Percentiles rank a stretch among this genome's conserved stretches.
Conservation (phyloP, 441 rosid species). For the Euphorbia schlechtendalii region DNA sequence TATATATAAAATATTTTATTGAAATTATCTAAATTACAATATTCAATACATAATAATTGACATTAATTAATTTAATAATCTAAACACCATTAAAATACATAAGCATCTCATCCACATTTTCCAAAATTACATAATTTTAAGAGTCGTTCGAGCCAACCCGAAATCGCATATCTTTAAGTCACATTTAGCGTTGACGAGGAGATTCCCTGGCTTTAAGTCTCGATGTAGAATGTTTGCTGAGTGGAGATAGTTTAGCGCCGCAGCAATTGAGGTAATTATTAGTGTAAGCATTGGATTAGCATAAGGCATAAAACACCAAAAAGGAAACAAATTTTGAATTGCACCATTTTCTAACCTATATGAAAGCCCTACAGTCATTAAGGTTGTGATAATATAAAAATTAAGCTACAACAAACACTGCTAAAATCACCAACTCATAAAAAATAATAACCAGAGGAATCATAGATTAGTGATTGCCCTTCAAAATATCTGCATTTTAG, state of each 20-base stretch:
- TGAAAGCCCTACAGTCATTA: background rate
- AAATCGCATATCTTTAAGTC: conserved; percentile 74
- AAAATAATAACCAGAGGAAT: background rate
- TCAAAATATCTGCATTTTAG: background rate
- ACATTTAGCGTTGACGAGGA: conserved; percentile 78
- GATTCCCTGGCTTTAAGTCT: conserved; percentile 85
- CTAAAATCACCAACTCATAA: background rate
- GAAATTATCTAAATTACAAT: no score
- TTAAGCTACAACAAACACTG: background rate
- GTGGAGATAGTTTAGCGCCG: conserved; percentile 81
- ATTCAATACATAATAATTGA: no score
- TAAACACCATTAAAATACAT: no score
- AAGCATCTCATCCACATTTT: no score
- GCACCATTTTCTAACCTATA: background rate
- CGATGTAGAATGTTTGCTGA: conserved; percentile 84
- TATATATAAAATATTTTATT: no score
- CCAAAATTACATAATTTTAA: no score
- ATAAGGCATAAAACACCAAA: background rate
- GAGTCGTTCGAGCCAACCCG: conserved; percentile 66
- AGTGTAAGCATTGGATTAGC: background rate
- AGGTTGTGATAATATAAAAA: background rate
- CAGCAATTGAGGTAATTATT: conserved; percentile 41
- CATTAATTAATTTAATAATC: no score
- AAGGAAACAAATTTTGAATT: background rate
- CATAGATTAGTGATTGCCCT: background rate